A percentile compares a stretch with the other conserved stretches of the same genome.
Conservation (phyloP, 768 basidiomycete species). For the Pleurotus platypus region DNA sequence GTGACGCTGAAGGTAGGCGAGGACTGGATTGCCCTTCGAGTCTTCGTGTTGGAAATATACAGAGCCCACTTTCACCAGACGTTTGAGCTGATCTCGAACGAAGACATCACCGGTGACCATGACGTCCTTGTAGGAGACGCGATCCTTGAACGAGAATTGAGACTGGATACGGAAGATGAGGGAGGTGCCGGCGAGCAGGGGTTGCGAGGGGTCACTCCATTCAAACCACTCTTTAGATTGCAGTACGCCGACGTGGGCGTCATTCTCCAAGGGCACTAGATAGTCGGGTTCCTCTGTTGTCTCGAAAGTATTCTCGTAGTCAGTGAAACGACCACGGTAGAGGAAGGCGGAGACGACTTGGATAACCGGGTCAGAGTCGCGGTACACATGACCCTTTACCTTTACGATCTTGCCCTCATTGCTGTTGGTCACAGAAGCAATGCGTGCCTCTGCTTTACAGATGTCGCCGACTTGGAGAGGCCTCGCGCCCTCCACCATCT, state of each 20-base stretch:
- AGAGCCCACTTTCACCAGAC: conserved; percentile 82
- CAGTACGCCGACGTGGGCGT: conserved; percentile 85
- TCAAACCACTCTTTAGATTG: conserved; percentile 98
- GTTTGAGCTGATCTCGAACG: conserved; percentile 84
- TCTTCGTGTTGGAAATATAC: conserved; percentile 86
- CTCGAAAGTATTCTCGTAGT: conserved; percentile 96
- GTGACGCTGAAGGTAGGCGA: conserved; percentile 90
- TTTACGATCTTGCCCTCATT: conserved; percentile 92
- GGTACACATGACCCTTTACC: conserved; percentile 80
- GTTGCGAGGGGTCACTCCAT: conserved; percentile 82
- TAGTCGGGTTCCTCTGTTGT: conserved; percentile 88
- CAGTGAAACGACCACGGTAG: conserved; percentile 91
- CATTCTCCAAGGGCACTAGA: conserved; percentile 65
- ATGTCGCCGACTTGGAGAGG: conserved; percentile 82
- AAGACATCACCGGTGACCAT: conserved; percentile 83
- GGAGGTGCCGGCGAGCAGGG: conserved; percentile 74
- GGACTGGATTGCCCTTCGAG: conserved; percentile 89
- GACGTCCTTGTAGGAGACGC: conserved; percentile 76
- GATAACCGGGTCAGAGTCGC: conserved; percentile 77
- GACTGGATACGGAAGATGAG: conserved; percentile 90
- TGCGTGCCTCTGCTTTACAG: conserved; percentile 85
- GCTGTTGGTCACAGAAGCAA: conserved; percentile 85
- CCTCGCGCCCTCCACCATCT: conserved; percentile 72
- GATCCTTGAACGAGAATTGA: conserved; percentile 88
- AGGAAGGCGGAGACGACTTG: conserved; percentile 95